These are phyloP conservation scores for Amoebophrya sp. DNA, from an alignment of 169 alveolate species.

Conservation along the genomic window DNA sequence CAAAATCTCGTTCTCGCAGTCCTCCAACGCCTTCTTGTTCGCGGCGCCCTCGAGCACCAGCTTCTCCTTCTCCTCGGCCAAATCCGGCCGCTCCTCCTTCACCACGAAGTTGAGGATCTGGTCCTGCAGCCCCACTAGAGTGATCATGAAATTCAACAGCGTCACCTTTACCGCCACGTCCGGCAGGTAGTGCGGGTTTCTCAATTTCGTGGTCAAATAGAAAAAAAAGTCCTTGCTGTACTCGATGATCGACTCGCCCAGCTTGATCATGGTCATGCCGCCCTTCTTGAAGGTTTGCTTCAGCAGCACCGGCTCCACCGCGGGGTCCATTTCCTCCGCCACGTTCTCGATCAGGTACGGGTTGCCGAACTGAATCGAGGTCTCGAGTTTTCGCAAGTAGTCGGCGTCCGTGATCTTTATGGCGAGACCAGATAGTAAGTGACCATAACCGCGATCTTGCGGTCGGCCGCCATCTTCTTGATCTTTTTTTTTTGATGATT, in stretches of 20 bases:
- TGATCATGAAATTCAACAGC: slow-evolving; percentile 72
- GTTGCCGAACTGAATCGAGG: slow-evolving; percentile 61
- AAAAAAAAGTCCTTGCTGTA: slow-evolving; percentile 58
- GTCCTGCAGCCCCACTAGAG: slow-evolving; percentile 75
- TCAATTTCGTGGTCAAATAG: slow-evolving; percentile 68
- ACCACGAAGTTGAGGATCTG: slow-evolving; percentile 75
- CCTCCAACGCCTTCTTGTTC: slow-evolving; percentile 50
- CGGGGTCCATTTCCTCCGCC: slow-evolving; percentile 70
- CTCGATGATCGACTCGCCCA: slow-evolving; percentile 69
- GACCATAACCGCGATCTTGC: slow-evolving; percentile 48
- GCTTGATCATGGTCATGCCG: slow-evolving; percentile 50
- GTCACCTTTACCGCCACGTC: slow-evolving; percentile 76
- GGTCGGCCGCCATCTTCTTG: slow-evolving; percentile 60
- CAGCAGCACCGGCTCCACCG: slow-evolving; percentile 68
- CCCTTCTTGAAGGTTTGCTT: slow-evolving; percentile 70
- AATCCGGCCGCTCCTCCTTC: slow-evolving; percentile 69
- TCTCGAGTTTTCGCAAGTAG: slow-evolving; percentile 59
- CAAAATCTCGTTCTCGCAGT: slow-evolving; percentile 65
- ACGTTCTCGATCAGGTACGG: slow-evolving; percentile 75
- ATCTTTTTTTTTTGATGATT: slow-evolving; percentile 57
- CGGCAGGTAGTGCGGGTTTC: slow-evolving; percentile 80
- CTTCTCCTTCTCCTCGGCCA: slow-evolving; percentile 60
- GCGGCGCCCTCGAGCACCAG: slow-evolving; percentile 68
- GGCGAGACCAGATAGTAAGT: no score
- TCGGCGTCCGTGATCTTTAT: slow-evolving; percentile 64